phyloP scores from a whole-genome alignment of 495 filamentous ascomycete genomes.

The Chaetomium fimeti region DNA sequence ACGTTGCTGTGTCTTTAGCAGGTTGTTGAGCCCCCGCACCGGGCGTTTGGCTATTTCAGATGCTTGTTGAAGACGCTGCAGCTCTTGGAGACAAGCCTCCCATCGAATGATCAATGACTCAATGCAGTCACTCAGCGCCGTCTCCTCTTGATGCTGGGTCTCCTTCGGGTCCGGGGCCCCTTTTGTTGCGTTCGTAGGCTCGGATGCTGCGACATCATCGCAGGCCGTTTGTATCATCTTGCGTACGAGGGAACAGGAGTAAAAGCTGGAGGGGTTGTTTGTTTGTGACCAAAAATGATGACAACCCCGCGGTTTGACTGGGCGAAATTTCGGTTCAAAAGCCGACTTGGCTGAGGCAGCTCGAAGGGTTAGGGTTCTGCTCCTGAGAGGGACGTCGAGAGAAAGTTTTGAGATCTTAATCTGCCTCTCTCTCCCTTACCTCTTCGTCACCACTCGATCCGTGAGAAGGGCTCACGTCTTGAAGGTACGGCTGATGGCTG shows the following conservation, averaged over 20 bases:
- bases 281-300: too few species aligned
- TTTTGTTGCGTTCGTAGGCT: background rate
- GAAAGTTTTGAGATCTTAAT: too few species aligned
- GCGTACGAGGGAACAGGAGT: background rate
- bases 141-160: background rate
- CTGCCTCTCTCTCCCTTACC: too few species aligned
- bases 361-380: conserved; percentile 2
- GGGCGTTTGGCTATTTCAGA: conserved; percentile 21
- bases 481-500: too few species aligned
- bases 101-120: conserved; percentile 29
- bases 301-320: background rate
- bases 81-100: conserved; percentile 31
- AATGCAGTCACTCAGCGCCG: conserved; percentile 21
- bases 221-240: background rate
- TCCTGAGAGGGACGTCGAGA: too few species aligned
- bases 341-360: background rate
- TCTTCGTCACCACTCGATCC: too few species aligned
- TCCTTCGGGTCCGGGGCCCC: background rate
- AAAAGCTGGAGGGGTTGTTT: too few species aligned
- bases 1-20: conserved; percentile 35
- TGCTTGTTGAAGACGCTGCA: conserved; percentile 27
- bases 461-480: too few species aligned
- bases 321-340: background rate
- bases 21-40: conserved; percentile 26
- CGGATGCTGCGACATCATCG: background rate